Conservation (phyloP, 1,284 basidiomycete species). For the Ceraceosorus guamensis region DNA sequence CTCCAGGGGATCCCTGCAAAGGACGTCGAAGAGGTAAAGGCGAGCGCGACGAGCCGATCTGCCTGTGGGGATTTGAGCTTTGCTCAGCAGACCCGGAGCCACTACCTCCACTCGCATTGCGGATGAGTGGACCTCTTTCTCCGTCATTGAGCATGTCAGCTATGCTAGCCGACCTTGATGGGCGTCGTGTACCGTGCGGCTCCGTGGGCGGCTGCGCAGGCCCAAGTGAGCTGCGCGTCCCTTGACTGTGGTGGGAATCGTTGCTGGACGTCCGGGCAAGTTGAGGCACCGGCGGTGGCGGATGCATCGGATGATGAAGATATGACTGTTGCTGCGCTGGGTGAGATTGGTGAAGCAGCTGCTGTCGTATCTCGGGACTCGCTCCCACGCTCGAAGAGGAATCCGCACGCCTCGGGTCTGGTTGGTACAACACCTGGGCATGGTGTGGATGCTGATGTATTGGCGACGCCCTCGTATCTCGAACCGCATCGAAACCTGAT, state of each 20-base stretch:
- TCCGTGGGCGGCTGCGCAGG: neutral
- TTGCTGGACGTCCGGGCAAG: neutral
- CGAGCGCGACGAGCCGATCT: neutral
- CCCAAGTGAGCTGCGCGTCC: neutral
- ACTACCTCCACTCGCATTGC: neutral
- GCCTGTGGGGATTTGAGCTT: too few species aligned
- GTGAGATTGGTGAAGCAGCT: too few species aligned
- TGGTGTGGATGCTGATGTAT: too few species aligned
- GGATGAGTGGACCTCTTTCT: neutral
- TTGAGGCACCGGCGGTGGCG: neutral
- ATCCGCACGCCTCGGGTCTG: too few species aligned
- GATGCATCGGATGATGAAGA: neutral
- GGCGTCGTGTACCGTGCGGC: neutral
- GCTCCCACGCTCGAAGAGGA: too few species aligned
- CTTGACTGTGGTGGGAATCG: neutral
- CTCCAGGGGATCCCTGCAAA: neutral
- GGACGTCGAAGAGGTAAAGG: neutral
- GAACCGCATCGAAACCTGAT: too few species aligned
- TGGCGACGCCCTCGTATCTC: too few species aligned
- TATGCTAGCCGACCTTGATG: constrained; percentile 11
- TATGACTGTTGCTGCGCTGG: too few species aligned
- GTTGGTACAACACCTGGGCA: too few species aligned
- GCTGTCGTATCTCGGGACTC: too few species aligned
- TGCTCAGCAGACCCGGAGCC: neutral
- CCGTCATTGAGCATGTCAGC: constrained; percentile 6